Base-by-base conservation (phyloP, 768 basidiomycete species). In the Hysterangium stoloniferum region DNA sequence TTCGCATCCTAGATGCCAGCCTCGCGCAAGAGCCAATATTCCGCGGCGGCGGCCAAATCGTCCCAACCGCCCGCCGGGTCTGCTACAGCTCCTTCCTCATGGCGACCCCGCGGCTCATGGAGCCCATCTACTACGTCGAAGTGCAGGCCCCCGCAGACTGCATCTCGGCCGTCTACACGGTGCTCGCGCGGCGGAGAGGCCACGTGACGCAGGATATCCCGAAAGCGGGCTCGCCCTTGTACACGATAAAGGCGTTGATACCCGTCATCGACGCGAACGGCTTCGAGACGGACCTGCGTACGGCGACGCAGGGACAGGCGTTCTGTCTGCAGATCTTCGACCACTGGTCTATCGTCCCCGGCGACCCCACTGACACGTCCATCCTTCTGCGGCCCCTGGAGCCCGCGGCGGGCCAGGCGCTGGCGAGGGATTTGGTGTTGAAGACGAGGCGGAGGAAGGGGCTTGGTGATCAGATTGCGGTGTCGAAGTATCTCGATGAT, bases 121-220 rank as follows among this genome's bases (percentile, higher is more conserved):
- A 99, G 66, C 96, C 96, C 3, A 84, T 98, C 55, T 98, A 95
- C 74, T 97, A 91, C 63, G 95, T 98, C 48, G 96, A 99, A 67
- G 94, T 99, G n/a, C 95, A 98, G 67, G 90, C 95, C 6, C 96
- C 96, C 6, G 92, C 94, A 15, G 96, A 99, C 64, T 97, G 96
- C 62, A 94, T 99, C 56, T 96, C 96, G 19, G 93, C 94, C 9
- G 94, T 99, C 31, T 98, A 98, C 66, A 96, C 93, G 4, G 96
- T 98, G 38, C 86, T 99, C 46, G 94, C 96, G n/a, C 80, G 96
- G 54, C 85, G 96, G 52, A 81, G 96, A 68, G 96, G 96, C n/a
- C 96, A 99, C 66, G 96, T 99, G 57, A 98, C 95, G 0, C 90
- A 96, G 64, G 96, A 99, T 64, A 85, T 91, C 20, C 94, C 96